These are phyloP conservation scores for Penstemon barbatus DNA, from an alignment of 257 asterid genomes.

Conservation along the genomic window DNA sequence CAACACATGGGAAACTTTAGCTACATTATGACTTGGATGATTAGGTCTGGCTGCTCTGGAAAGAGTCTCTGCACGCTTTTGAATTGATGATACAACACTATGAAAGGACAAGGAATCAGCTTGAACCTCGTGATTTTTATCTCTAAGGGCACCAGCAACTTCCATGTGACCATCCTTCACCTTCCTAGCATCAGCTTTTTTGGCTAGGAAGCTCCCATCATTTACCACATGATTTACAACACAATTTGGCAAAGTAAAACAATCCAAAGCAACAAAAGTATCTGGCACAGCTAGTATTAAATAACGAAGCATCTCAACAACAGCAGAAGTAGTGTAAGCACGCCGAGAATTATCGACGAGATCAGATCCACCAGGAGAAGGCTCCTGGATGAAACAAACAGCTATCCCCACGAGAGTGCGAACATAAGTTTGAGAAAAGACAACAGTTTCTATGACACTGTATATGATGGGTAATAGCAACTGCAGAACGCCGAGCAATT, in stretches of 20 bases:
- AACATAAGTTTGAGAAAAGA: conserved; percentile 88
- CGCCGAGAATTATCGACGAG: conserved; percentile 91
- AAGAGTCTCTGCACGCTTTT: conserved; percentile 72
- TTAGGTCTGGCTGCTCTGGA: conserved; percentile 73
- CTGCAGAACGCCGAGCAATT: conserved; percentile 79
- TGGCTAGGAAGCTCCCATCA: conserved; percentile 78
- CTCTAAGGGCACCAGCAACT: conserved; percentile 52
- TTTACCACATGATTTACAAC: conserved; percentile 57
- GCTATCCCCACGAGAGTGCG: conserved; percentile 74
- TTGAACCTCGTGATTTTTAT: conserved; percentile 53
- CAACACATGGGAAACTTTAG: conserved; percentile 76
- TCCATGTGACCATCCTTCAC: conserved; percentile 54
- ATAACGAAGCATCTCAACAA: conserved; percentile 97
- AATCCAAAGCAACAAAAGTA: conserved; percentile 92
- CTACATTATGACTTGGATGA: conserved; percentile 65
- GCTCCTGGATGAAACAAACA: conserved; percentile 75
- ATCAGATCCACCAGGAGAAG: conserved; percentile 98
- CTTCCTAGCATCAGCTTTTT: conserved; percentile 63
- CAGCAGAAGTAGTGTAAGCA: conserved; percentile 91
- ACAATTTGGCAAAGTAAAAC: conserved; percentile 78
- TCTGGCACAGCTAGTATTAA: conserved; percentile 90
- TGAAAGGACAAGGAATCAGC: conserved; percentile 62
- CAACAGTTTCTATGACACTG: conserved; percentile 86
- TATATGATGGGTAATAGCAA: conserved; percentile 86
- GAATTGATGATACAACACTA: conserved; percentile 73